These are phyloP conservation scores for Pyrenochaeta sp. DNA, from an alignment of 2,329 filamentous ascomycete species.

Conservation along the genomic window DNA sequence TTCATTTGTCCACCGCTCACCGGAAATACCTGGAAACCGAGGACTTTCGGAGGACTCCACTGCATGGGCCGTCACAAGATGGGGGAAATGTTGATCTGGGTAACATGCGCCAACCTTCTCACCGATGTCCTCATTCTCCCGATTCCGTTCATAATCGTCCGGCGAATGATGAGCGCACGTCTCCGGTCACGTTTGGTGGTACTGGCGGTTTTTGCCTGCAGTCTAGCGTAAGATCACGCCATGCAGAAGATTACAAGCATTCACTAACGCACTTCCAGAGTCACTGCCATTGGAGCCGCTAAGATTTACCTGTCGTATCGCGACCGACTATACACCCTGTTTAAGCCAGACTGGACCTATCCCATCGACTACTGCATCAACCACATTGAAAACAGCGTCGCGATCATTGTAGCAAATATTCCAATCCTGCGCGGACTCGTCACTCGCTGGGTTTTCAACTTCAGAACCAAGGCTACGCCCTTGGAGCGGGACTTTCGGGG, in stretches of 20 bases:
- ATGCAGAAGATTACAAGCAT: background rate
- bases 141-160: slow-evolving; percentile 52
- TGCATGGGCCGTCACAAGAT: slow-evolving; percentile 49
- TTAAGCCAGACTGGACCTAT: slow-evolving; percentile 53
- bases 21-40: slow-evolving; percentile 50
- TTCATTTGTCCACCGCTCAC: slow-evolving; percentile 51
- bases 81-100: slow-evolving; percentile 51
- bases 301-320: slow-evolving; percentile 53
- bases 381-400: slow-evolving; percentile 53
- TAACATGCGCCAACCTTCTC: slow-evolving; percentile 52
- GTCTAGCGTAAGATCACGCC: slow-evolving; percentile 43
- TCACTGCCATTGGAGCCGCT: slow-evolving; percentile 50
- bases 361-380: slow-evolving; percentile 53
- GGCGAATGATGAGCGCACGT: slow-evolving; percentile 52
- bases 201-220: slow-evolving; percentile 50
- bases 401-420: slow-evolving; percentile 52
- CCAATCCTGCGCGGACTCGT: slow-evolving; percentile 53
- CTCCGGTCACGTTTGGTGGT: slow-evolving; percentile 50
- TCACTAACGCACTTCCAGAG: slow-evolving; percentile 29
- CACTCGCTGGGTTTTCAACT: slow-evolving; percentile 52
- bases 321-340: slow-evolving; percentile 48
- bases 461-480: slow-evolving; percentile 44
- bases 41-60: slow-evolving; percentile 49
- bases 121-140: slow-evolving; percentile 53
- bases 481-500: slow-evolving; percentile 41